Evolutionary conservation across 192 early-diverging fungal species (phyloP).

Genomic region (Coemansia sp.): DNA sequence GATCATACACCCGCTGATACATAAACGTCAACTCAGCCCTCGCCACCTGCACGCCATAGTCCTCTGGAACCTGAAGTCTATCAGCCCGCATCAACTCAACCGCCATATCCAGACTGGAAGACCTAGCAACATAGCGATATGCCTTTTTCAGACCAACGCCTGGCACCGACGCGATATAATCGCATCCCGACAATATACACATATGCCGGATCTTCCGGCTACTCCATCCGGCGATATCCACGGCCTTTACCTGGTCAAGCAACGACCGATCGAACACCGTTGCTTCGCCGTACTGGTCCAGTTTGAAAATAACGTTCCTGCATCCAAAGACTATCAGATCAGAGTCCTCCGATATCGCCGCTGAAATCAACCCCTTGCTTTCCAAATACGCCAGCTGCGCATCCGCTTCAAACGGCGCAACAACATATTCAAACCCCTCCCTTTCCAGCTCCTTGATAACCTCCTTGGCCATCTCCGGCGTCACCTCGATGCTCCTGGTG

Average conservation of each 20-base stretch:
- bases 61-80: constrained; percentile 53
- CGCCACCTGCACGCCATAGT: constrained; percentile 68
- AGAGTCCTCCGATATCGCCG: constrained; percentile 92
- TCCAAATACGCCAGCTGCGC: constrained; percentile 89
- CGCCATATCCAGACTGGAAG: constrained; percentile 66
- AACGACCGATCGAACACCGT: constrained; percentile 61
- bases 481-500: constrained; percentile 74
- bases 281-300: constrained; percentile 69
- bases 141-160: constrained; percentile 89
- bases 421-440: constrained; percentile 71
- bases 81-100: constrained; percentile 50
- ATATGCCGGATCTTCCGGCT: constrained; percentile 70
- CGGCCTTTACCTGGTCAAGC: constrained; percentile 50
- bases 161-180: constrained; percentile 80
- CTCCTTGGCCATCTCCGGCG: constrained; percentile 74
- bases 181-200: constrained; percentile 98
- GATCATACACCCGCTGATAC: constrained; percentile 88
- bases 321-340: constrained; percentile 94
- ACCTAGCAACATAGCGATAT: constrained; percentile 36
- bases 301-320: constrained; percentile 74
- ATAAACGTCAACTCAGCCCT: constrained; percentile 84
- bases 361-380: constrained; percentile 61
- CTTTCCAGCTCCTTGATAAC: constrained; percentile 65
- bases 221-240: constrained; percentile 60
- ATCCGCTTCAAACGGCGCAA: constrained; percentile 97